Base-by-base conservation (phyloP, 768 basidiomycete genomes). In the Psilocybe cubensis region DNA sequence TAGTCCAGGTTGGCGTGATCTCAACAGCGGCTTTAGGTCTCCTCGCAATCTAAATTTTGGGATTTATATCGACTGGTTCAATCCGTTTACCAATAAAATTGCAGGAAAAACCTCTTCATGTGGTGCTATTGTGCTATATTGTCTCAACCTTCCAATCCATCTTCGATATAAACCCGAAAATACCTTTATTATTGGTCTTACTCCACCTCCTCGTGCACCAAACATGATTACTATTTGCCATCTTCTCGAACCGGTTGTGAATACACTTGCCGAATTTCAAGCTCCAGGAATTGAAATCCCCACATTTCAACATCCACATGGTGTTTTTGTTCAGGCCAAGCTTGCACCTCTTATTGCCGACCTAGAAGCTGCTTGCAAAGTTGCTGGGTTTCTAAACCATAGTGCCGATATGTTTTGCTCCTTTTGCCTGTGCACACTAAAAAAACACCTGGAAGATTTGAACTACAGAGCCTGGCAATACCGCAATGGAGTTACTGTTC, bases 21-120 rank as follows among this genome's bases (percentile, higher is more conserved):
- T 68, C 1, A 21, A 38, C 6, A 44, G 41, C 28, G 67, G 61
- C 54, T 24, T 57, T 7, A 48, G 42, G 7, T 50, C 60, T 9
- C 56, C 49, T 18, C 61, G 66, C 31, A 31, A 61, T 33, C 51
- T 64, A 2, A 24, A 57, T 0, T 75, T 72, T 64, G 63, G 65
- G 6, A 24, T 73, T 7, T 75, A 68, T 57, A 59, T 73, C 51
- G 72, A 76, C 53, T 75, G 73, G 73, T 75, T 73, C 51, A 76
- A 76, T 65, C 73, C 70, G 1, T 71, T 58, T 38, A 57, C 61
- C 3, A 73, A 72, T 38, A 73, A 74, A 54, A 70, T 67, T 58
- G 68, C 70, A 48, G 70, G 71, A 57, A 64, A 38, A 50, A 8
- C 57, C 5, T 56, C 62, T 21, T 71, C 69, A 4, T 70, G 66